Percentiles rank a stretch among this genome's conserved stretches.
These are phyloP conservation scores for Elsinoe australis DNA, from an alignment of 2,329 filamentous ascomycete species.

Conservation along the genomic window DNA sequence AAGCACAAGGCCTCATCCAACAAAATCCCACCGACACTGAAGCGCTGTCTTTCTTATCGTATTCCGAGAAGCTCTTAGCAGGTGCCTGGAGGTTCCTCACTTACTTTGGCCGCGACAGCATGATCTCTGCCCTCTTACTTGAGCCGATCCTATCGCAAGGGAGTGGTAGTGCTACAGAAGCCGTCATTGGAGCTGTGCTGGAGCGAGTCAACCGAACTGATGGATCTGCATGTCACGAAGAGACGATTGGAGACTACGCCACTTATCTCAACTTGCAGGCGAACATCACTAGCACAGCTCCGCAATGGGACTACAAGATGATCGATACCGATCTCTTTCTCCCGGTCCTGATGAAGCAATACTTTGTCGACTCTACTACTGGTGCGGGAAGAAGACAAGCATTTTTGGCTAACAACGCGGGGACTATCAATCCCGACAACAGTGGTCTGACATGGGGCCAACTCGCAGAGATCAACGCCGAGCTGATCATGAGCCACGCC, in stretches of 20 bases:
- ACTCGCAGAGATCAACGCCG: conserved; percentile 46
- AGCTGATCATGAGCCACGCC: conserved; percentile 52
- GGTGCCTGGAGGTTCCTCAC: conserved; percentile 60
- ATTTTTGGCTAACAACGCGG: conserved; percentile 39
- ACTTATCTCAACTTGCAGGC: conserved; percentile 51
- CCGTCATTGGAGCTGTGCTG: conserved; percentile 52
- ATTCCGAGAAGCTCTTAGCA: conserved; percentile 54
- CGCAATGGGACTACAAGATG: conserved; percentile 41
- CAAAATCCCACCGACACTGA: conserved; percentile 42
- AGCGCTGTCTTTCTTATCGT: conserved; percentile 57
- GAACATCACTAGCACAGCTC: conserved; percentile 46
- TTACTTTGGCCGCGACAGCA: conserved; percentile 59
- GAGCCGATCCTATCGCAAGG: conserved; percentile 52
- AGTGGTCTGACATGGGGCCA: conserved; percentile 46
- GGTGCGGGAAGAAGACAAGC: conserved; percentile 34
- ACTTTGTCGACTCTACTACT: conserved; percentile 45
- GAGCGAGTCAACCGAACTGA: conserved; percentile 55
- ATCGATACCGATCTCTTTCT: conserved; percentile 58
- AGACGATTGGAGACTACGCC: conserved; percentile 58
- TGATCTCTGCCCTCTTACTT: conserved; percentile 53
- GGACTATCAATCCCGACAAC: conserved; percentile 44
- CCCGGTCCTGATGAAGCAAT: conserved; percentile 50
- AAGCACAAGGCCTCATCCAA: conserved; percentile 40
- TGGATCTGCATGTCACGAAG: conserved; percentile 57
- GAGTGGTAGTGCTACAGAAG: conserved; percentile 50